A percentile compares a stretch with the other conserved stretches of the same genome.
Conservation (phyloP, 1,284 basidiomycete species). For the Salmacisia buchloeana region DNA sequence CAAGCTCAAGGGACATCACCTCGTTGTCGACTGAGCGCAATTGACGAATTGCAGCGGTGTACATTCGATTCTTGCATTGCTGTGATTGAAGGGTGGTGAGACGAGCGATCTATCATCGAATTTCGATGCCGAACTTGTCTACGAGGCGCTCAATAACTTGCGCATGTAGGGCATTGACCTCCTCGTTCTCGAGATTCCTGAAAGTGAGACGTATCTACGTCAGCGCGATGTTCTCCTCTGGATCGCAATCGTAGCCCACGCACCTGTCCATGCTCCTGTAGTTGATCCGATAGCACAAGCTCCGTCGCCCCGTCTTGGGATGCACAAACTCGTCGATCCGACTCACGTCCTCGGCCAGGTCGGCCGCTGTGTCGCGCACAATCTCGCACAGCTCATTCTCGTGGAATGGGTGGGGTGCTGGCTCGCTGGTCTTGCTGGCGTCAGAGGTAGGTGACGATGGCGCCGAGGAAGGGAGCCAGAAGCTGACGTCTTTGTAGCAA, state of each 20-base stretch:
- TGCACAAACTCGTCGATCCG: slow-evolving; percentile 86
- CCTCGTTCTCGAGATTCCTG: slow-evolving; percentile 81
- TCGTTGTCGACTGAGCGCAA: no score
- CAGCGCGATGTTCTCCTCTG: slow-evolving; percentile 8
- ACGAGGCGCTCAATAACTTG: slow-evolving; percentile 53
- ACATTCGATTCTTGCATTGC: not conserved
- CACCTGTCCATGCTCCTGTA: slow-evolving; percentile 95
- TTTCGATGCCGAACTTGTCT: slow-evolving; percentile 52
- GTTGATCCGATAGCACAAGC: slow-evolving; percentile 83
- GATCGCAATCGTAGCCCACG: slow-evolving; percentile 18
- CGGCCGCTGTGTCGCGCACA: slow-evolving; percentile 83
- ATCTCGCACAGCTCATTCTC: slow-evolving; percentile 97
- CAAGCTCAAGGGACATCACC: no score
- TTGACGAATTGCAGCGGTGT: not conserved
- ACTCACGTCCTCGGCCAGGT: slow-evolving; percentile 83
- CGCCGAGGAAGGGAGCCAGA: slow-evolving; percentile 50
- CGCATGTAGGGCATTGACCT: slow-evolving; percentile 72
- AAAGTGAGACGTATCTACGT: not conserved
- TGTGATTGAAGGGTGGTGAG: not conserved
- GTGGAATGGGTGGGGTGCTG: slow-evolving; percentile 58
- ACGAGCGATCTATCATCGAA: not conserved
- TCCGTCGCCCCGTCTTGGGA: slow-evolving; percentile 75
- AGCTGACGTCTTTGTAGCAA: slow-evolving; percentile 58
- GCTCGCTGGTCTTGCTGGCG: not conserved
- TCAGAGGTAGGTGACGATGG: not conserved